Evolutionary conservation across 192 early-diverging fungal genomes (phyloP).

Genomic region (Cetraspora pellucida): DNA sequence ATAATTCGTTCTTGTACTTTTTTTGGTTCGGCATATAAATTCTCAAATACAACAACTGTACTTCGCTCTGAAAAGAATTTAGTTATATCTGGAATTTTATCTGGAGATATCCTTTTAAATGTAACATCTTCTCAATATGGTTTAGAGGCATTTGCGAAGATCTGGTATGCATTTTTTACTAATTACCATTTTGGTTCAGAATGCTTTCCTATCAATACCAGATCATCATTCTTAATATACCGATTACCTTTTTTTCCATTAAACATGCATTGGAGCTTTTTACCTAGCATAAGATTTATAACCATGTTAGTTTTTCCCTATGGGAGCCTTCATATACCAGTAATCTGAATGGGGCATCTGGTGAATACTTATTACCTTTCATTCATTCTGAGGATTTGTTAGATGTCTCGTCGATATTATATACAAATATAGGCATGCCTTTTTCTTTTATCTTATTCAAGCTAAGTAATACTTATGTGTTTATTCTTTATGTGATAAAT

Average conservation of each 20-base stretch:
- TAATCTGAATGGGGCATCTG: background rate
- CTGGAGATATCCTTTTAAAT: slow-evolving; percentile 2
- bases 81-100: slow-evolving; percentile 9
- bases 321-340: background rate
- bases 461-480: background rate
- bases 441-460: too few relatives aligned
- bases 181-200: too few relatives aligned
- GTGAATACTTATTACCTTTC: background rate
- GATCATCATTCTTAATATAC: slow-evolving; percentile 27
- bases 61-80: slow-evolving; percentile 7
- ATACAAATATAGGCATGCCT: too few relatives aligned
- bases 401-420: background rate
- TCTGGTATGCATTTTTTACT: background rate
- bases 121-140: background rate
- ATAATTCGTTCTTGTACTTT: slow-evolving; percentile 14
- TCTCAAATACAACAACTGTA: slow-evolving; percentile 2
- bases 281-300: slow-evolving; percentile 16
- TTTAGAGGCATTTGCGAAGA: background rate
- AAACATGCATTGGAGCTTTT: slow-evolving; percentile 1
- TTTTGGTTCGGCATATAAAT: slow-evolving; percentile 9
- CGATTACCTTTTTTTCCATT: background rate
- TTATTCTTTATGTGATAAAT: too few relatives aligned
- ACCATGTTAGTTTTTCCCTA: slow-evolving; percentile 33
- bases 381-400: slow-evolving; percentile 11
- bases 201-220: background rate